Conservation (phyloP, 352 stramenopile genomes). For the Phytophthora podocarpi region DNA sequence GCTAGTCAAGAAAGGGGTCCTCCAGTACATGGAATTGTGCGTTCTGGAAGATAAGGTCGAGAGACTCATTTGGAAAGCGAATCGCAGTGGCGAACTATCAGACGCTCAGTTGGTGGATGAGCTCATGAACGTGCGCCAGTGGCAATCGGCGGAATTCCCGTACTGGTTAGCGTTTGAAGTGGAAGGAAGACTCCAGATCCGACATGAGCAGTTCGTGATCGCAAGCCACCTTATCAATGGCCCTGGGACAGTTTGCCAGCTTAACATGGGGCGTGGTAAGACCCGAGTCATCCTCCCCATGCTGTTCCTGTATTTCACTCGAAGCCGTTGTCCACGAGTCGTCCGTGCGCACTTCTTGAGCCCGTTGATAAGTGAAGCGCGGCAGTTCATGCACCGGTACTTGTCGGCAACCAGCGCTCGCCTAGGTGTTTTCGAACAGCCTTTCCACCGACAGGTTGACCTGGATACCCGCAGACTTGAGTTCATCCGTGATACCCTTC, state of each 20-base stretch:
- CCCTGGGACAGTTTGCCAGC: slow-evolving; percentile 70
- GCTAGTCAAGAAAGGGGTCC: slow-evolving; percentile 22
- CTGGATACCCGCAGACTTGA: slow-evolving; percentile 31
- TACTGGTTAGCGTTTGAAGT: slow-evolving; percentile 91
- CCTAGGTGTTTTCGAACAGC: slow-evolving; percentile 60
- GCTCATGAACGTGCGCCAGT: slow-evolving; percentile 48
- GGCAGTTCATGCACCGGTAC: slow-evolving; percentile 65
- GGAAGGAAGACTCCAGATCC: slow-evolving; percentile 80
- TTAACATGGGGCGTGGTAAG: slow-evolving; percentile 91
- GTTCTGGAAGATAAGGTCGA: slow-evolving; percentile 79
- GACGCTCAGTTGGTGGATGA: slow-evolving; percentile 57
- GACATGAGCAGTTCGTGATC: slow-evolving; percentile 80
- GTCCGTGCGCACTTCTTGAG: slow-evolving; percentile 70
- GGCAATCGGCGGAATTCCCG: slow-evolving; percentile 57
- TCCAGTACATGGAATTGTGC: slow-evolving; percentile 64
- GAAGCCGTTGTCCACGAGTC: slow-evolving; percentile 20
- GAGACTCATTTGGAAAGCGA: slow-evolving; percentile 32
- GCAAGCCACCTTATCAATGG: slow-evolving; percentile 74
- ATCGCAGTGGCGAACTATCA: slow-evolving; percentile 7
- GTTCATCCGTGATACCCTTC: slow-evolving; percentile 42
- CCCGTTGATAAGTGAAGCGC: slow-evolving; percentile 65
- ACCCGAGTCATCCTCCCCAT: slow-evolving; percentile 90
- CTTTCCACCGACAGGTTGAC: slow-evolving; percentile 69
- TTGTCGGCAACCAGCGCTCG: slow-evolving; percentile 50
- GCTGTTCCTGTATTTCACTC: slow-evolving; percentile 77